Percentiles rank a stretch among this genome's conserved stretches.
These are phyloP conservation scores for Calonectria multiphialidica DNA, from an alignment of 2,329 filamentous ascomycete species.

Conservation along the genomic window DNA sequence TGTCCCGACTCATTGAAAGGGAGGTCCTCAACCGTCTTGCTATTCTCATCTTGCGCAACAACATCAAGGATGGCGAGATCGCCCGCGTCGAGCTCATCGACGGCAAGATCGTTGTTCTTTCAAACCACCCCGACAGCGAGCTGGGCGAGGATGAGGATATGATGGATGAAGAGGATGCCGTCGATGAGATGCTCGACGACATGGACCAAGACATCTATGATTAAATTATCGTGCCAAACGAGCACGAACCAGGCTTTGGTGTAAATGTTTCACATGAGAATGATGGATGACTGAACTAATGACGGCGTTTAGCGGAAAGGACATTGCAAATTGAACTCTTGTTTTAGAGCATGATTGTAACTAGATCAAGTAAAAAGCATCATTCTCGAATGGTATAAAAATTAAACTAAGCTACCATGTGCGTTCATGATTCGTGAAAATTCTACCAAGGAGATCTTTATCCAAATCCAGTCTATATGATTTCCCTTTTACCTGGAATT, in stretches of 20 bases:
- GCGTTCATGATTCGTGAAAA: slow-evolving; percentile 19
- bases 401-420: background rate
- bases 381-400: background rate
- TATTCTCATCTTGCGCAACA: slow-evolving; percentile 88
- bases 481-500: background rate
- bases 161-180: slow-evolving; percentile 79
- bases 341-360: slow-evolving; percentile 10
- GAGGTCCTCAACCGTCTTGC: slow-evolving; percentile 95
- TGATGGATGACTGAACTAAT: slow-evolving; percentile 13
- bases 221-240: slow-evolving; percentile 38
- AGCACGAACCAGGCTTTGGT: background rate
- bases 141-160: slow-evolving; percentile 76
- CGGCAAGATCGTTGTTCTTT: slow-evolving; percentile 82
- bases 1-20: slow-evolving; percentile 93
- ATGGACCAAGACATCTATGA: slow-evolving; percentile 71
- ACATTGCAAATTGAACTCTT: background rate
- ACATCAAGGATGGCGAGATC: slow-evolving; percentile 85
- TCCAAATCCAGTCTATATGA: slow-evolving; percentile 2
- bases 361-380: background rate
- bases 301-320: slow-evolving; percentile 18
- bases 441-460: background rate
- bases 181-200: slow-evolving; percentile 75
- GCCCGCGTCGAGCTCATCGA: slow-evolving; percentile 84
- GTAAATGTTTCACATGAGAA: slow-evolving; percentile 4
- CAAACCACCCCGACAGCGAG: slow-evolving; percentile 81